phyloP scores from a whole-genome alignment of 208 protist species.

The Lotmaria passim region DNA sequence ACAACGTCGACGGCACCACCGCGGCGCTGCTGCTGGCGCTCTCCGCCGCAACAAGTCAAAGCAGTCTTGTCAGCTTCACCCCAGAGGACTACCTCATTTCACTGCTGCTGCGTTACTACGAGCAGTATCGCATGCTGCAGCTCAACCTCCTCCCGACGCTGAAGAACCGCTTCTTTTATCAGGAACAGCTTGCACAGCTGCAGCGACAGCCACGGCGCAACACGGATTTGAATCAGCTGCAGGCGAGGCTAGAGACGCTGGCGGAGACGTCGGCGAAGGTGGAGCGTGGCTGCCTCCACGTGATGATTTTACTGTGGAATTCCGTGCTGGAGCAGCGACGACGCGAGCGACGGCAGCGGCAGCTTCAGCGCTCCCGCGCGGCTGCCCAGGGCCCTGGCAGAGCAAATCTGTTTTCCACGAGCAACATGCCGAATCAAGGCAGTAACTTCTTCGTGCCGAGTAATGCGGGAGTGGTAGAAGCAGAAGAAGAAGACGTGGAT shows the following conservation, averaged over 20 bases:
- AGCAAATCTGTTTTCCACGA: too few relatives aligned
- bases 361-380: too few relatives aligned
- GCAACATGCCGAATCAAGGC: too few relatives aligned
- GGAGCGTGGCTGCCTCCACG: constrained; percentile 40
- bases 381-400: too few relatives aligned
- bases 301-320: constrained; percentile 53
- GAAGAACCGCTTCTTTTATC: constrained; percentile 68
- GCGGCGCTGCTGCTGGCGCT: constrained; percentile 32
- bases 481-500: not conserved
- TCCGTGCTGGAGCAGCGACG: constrained; percentile 37
- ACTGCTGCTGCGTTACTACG: constrained; percentile 74
- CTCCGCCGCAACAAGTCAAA: constrained; percentile 33
- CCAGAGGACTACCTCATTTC: constrained; percentile 62
- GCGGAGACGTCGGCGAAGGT: constrained; percentile 28
- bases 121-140: constrained; percentile 77
- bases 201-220: constrained; percentile 33
- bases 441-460: too few relatives aligned
- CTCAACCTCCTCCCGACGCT: constrained; percentile 69
- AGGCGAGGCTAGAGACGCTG: constrained; percentile 40
- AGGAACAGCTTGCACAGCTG: constrained; percentile 62
- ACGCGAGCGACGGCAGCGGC: constrained; percentile 3
- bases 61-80: constrained; percentile 51
- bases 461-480: not conserved
- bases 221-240: constrained; percentile 42
- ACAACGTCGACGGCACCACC: constrained; percentile 19